phyloP scores from a whole-genome alignment of 768 basidiomycete genomes.

The Termitomyces sp. region DNA sequence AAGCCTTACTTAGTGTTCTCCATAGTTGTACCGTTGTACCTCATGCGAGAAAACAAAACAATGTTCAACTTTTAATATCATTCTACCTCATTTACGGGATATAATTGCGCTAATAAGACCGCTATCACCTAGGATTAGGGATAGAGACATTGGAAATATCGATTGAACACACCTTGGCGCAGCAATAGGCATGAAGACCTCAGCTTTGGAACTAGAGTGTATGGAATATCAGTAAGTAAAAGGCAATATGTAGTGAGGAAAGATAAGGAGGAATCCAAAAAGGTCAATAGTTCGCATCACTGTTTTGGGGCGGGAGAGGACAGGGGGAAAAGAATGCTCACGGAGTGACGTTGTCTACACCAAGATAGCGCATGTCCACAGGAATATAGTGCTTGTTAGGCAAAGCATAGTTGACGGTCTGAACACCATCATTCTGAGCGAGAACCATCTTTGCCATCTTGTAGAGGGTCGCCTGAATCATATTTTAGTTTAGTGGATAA shows the following conservation, averaged over 20 bases:
- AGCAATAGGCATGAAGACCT: constrained; percentile 82
- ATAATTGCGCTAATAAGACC: constrained; percentile 61
- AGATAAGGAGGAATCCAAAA: not conserved
- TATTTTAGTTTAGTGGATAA: too few species aligned
- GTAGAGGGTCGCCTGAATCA: constrained; percentile 77
- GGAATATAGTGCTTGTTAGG: constrained; percentile 97
- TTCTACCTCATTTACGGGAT: constrained; percentile 30
- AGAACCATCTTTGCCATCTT: constrained; percentile 80
- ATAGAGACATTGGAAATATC: not conserved
- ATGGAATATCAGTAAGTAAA: not conserved
- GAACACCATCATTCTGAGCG: constrained; percentile 53
- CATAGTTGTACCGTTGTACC: too few species aligned
- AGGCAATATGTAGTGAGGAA: not conserved
- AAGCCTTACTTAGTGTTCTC: too few species aligned
- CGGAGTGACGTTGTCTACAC: constrained; percentile 56
- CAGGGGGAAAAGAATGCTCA: not conserved
- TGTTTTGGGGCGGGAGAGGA: too few species aligned
- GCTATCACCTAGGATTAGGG: constrained; percentile 21
- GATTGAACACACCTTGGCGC: constrained; percentile 66
- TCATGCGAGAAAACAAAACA: not conserved
- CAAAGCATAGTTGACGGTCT: constrained; percentile 61
- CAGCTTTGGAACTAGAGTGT: constrained; percentile 55
- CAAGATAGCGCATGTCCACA: constrained; percentile 73
- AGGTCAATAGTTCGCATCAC: not conserved
- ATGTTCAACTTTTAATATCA: too few species aligned